Evolutionary conservation across 1,284 basidiomycete species (phyloP).

Genomic region (Bjerkandera adusta): DNA sequence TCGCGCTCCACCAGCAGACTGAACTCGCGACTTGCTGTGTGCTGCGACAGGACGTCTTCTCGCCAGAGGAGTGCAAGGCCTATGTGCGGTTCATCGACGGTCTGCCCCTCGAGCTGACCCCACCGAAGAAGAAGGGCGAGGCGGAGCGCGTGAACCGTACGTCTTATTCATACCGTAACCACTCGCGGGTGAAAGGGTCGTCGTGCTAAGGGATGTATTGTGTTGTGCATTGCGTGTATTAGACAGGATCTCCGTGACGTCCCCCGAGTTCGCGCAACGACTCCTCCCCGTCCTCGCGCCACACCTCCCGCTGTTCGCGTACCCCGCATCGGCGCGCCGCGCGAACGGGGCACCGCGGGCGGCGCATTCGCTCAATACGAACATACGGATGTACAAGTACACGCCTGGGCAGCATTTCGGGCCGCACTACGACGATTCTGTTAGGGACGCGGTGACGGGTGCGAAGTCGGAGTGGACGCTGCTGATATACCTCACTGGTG

Average conservation of each 20-base stretch:
- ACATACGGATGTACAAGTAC: slow-evolving; percentile 73
- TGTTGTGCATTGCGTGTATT: background rate
- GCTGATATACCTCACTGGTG: slow-evolving; percentile 72
- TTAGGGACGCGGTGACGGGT: slow-evolving; percentile 53
- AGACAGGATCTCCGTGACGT: slow-evolving; percentile 67
- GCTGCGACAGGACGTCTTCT: slow-evolving; percentile 48
- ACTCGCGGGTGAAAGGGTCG: too few species aligned
- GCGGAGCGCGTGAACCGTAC: slow-evolving; percentile 73
- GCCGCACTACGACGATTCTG: slow-evolving; percentile 74
- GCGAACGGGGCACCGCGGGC: slow-evolving; percentile 30
- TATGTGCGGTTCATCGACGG: slow-evolving; percentile 63
- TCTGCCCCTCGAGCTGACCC: slow-evolving; percentile 67
- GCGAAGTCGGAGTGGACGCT: slow-evolving; percentile 78
- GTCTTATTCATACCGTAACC: slow-evolving; percentile 18
- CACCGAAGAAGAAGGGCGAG: slow-evolving; percentile 73
- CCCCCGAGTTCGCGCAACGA: slow-evolving; percentile 55
- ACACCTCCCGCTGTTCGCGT: slow-evolving; percentile 59
- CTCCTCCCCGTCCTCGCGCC: slow-evolving; percentile 54
- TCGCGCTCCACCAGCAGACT: background rate
- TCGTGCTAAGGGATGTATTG: background rate
- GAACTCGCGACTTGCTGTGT: too few species aligned
- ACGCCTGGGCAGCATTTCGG: slow-evolving; percentile 65
- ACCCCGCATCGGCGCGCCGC: slow-evolving; percentile 42
- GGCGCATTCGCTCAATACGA: slow-evolving; percentile 62
- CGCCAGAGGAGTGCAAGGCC: slow-evolving; percentile 58